A percentile compares a stretch with the other conserved stretches of the same genome.
phyloP scores from a whole-genome alignment of 495 filamentous ascomycete genomes.

The Xylaria flabelliformis region DNA sequence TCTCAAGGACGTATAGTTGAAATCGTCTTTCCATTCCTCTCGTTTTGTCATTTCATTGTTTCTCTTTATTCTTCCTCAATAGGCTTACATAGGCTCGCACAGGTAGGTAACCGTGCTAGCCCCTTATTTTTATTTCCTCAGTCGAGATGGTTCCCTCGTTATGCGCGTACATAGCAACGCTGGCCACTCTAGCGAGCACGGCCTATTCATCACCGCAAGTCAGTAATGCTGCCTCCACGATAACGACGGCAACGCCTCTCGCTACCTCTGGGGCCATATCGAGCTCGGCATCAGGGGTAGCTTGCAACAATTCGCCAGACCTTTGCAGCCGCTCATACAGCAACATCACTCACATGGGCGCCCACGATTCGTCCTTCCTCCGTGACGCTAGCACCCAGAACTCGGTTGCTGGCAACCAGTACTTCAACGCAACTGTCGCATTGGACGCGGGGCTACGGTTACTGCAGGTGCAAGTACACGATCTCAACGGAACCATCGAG shows the following conservation, averaged over 20 bases:
- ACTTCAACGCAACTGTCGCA: constrained; percentile 66
- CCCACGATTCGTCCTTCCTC: constrained; percentile 74
- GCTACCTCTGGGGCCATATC: constrained; percentile 28
- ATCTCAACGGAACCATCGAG: constrained; percentile 54
- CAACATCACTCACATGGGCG: constrained; percentile 71
- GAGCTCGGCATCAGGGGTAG: constrained; percentile 32
- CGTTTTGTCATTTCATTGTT: constrained; percentile 10
- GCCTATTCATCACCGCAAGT: constrained; percentile 37
- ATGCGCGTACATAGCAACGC: constrained; percentile 30
- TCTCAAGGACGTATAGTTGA: background rate
- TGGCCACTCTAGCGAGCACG: constrained; percentile 35
- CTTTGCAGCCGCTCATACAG: constrained; percentile 68
- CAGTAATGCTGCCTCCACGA: constrained; percentile 22
- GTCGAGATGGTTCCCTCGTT: constrained; percentile 39
- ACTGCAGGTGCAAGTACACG: constrained; percentile 73
- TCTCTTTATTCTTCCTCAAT: background rate
- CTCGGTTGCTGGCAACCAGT: constrained; percentile 69
- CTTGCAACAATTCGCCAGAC: constrained; percentile 71
- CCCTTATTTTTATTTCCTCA: constrained; percentile 15
- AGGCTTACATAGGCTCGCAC: background rate
- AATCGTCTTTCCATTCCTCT: background rate
- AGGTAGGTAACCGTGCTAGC: background rate
- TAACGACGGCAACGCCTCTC: constrained; percentile 28
- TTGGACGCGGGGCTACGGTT: constrained; percentile 72
- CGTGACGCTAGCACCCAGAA: constrained; percentile 57